Base-by-base conservation (phyloP, 2,329 filamentous ascomycete genomes). In the Aspergillus sclerotialis region DNA sequence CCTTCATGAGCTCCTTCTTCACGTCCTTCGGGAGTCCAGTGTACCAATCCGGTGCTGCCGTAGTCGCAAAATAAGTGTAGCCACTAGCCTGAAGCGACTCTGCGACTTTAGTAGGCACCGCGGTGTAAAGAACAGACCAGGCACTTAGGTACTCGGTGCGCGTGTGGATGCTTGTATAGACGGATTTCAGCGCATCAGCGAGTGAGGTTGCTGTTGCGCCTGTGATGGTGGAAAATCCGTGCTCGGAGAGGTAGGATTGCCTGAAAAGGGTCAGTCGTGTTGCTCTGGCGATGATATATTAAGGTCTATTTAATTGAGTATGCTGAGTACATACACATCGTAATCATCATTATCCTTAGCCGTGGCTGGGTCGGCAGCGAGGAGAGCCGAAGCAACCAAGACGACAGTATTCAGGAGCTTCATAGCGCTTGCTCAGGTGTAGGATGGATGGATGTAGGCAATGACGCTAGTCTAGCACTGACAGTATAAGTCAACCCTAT, bases 321-420 rank as follows among this genome's bases (percentile, higher is more conserved):
- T 10, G 7, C 19, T 23, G 19, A n/a, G n/a, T n/a, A n/a, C n/a
- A n/a, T n/a, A n/a, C n/a, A n/a, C n/a, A n/a, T n/a, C n/a, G 21
- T 44, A 45, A 45, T 28, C 5, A 5, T n/a, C n/a, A n/a, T n/a
- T n/a, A 6, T 23, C 19, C 7, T 23, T 10, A 10, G 19, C 19
- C 10, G 19, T 10, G 10, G 19, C 19, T 23, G 19, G 19, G 7
- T 23, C 19, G 19, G 19, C 19, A 10, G 19, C 19, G 10, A 23
- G 19, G 19, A 23, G 19, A 10, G 19, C 19, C 10, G 19, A 23
- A 10, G 10, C 19, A 6, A 10, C 19, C 6, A 23, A 6, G 19
- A 23, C 19, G 19, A 23, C 7, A 23, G 10, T 23, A 6, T 23
- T 23, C 7, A 23, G 19, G 19, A 23, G 10, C 19, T 23, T 23